Percentiles rank a stretch among this genome's conserved stretches.
These are phyloP conservation scores for Colletotrichum tropicale DNA, from an alignment of 2,329 filamentous ascomycete genomes.

Conservation along the genomic window DNA sequence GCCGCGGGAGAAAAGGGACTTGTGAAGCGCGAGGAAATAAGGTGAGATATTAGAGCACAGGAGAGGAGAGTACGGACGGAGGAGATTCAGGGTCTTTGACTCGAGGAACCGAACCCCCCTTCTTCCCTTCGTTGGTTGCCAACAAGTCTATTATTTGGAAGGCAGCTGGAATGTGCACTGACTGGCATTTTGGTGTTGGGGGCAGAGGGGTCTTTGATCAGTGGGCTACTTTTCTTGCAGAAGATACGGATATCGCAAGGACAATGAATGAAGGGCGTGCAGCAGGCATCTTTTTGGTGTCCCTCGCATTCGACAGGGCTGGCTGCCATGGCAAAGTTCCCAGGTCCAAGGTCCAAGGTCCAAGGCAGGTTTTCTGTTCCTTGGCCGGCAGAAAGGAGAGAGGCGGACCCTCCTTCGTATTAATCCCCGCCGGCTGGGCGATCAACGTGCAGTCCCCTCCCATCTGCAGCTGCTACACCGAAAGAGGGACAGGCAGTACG, in stretches of 20 bases:
- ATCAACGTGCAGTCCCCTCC: constrained; percentile 4
- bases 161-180: background rate
- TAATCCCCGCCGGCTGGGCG: constrained; percentile 15
- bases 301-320: constrained; percentile 8
- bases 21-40: background rate
- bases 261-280: background rate
- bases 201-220: background rate
- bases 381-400: constrained; percentile 11
- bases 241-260: background rate
- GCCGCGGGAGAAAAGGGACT: background rate
- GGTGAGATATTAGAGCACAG: background rate
- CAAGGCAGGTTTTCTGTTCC: constrained; percentile 11
- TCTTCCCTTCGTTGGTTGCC: background rate
- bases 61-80: background rate
- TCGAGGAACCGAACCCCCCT: background rate
- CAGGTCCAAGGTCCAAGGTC: background rate
- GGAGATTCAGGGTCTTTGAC: background rate
- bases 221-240: background rate
- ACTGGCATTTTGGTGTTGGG: background rate
- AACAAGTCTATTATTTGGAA: background rate
- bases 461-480: background rate
- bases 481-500: background rate
- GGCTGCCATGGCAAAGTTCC: background rate
- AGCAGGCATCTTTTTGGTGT: background rate
- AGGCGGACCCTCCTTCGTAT: constrained; percentile 17